Percentiles rank a stretch among this genome's conserved stretches.
phyloP scores from a whole-genome alignment of 371 early-diverging fungal species.

The Saksenaea vasiformis region DNA sequence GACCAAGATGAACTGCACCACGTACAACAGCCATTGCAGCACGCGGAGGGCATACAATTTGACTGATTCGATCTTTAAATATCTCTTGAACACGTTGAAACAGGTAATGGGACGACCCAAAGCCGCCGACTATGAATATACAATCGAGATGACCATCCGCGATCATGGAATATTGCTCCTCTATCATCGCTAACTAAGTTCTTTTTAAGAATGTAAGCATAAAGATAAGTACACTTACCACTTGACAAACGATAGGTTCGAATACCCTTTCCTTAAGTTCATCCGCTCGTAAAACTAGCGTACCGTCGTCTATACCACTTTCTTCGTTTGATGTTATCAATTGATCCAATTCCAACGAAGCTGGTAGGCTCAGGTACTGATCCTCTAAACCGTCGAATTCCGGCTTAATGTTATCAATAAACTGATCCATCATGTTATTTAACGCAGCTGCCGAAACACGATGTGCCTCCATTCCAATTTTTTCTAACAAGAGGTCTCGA shows the following conservation, averaged over 20 bases:
- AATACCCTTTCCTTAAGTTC: slow-evolving; percentile 57
- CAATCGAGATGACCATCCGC: slow-evolving; percentile 28
- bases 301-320: slow-evolving; percentile 53
- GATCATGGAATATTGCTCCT: slow-evolving; percentile 28
- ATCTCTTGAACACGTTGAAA: slow-evolving; percentile 37
- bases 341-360: slow-evolving; percentile 38
- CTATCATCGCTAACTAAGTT: slow-evolving; percentile 37
- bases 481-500: slow-evolving; percentile 37
- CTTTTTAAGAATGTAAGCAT: neutral
- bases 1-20: slow-evolving; percentile 52
- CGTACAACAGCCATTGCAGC: slow-evolving; percentile 53
- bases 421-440: slow-evolving; percentile 55
- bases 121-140: slow-evolving; percentile 51
- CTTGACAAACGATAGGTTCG: slow-evolving; percentile 55
- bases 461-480: slow-evolving; percentile 39
- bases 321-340: slow-evolving; percentile 27
- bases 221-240: slow-evolving; percentile 28
- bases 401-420: slow-evolving; percentile 58
- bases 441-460: slow-evolving; percentile 43
- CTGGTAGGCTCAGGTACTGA: slow-evolving; percentile 52
- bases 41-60: slow-evolving; percentile 45
- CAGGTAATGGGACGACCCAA: slow-evolving; percentile 50
- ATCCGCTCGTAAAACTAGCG: slow-evolving; percentile 42
- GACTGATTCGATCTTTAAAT: slow-evolving; percentile 26
- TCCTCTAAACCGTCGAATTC: slow-evolving; percentile 55